Base-by-base conservation (phyloP, 441 rosid species). In the Breynia disticha region DNA sequence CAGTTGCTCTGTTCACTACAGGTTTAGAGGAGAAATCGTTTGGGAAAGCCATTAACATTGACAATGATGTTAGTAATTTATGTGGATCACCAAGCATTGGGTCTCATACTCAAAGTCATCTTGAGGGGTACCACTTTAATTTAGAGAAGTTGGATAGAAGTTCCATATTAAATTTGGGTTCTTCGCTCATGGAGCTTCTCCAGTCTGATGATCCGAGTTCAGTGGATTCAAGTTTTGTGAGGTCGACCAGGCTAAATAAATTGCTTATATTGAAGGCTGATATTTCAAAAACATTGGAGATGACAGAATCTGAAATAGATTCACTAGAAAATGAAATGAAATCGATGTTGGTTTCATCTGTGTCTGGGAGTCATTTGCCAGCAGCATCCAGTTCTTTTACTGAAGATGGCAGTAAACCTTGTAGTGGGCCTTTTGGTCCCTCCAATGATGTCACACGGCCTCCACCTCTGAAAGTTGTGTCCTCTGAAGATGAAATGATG, bases 231-330 rank as follows among this genome's bases (percentile, higher is more conserved):
- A 63, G 67, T 74, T 82, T 86, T 69, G 60, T 62, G 64, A 76
- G 71, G 35, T 61, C 83, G 54, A 70, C 82, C 43, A 76, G 81
- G 22, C 51, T 80, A 76, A 82, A 68, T 69, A 84, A 78, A 69
- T 68, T 95, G 75, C 76, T 81, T 64, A 48, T 74, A 18, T 79
- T 71, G 83, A 95, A 84, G 72, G 65, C 74, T 53, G 81, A 82
- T 51, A 63, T 81, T 62, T 79, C 76, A 60, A 90, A 87, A 75
- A 78, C 72, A 32, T 56, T 90, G 69, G 97, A 85, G 77, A 61
- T 68, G 71, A 84, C 87, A 1, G 99, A 95, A 61, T 73, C 83
- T 37, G 95, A 95, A 77, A 90, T 94, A 71, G 97, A 87, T 67
- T 79, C 71, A 3, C 88, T 84, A 62, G 97, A 90, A 73, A 87